Conservation (phyloP, 441 rosid genomes). For the Arabidopsis hybrid region DNA sequence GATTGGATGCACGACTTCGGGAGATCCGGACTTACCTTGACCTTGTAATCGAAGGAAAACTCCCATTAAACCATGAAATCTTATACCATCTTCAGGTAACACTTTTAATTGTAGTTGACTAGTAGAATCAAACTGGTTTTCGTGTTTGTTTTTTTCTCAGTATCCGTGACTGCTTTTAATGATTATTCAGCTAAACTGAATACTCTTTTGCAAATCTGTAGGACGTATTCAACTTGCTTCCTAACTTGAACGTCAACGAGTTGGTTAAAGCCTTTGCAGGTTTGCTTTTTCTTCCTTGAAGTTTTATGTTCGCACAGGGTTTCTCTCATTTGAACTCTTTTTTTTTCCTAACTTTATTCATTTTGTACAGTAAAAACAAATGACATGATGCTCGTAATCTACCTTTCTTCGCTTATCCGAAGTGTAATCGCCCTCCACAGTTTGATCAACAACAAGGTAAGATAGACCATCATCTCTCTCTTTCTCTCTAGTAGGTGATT, state of each 20-base stretch:
- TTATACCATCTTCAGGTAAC: constrained; percentile 73
- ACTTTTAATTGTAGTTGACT: not conserved
- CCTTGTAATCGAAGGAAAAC: constrained; percentile 66
- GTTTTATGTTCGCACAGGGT: not conserved
- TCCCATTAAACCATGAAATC: constrained; percentile 72
- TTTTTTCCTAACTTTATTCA: not conserved
- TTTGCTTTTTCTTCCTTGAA: constrained; percentile 26
- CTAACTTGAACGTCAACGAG: constrained; percentile 76
- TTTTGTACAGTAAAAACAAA: constrained; percentile 63
- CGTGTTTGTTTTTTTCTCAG: not conserved
- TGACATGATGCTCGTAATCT: constrained; percentile 72
- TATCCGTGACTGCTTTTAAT: not conserved
- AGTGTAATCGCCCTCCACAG: constrained; percentile 69
- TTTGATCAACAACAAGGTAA: constrained; percentile 72
- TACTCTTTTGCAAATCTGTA: constrained; percentile 33
- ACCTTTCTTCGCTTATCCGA: constrained; percentile 66
- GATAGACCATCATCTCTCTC: constrained; percentile 21
- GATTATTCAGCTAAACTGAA: constrained; percentile 19
- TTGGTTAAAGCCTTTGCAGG: constrained; percentile 83
- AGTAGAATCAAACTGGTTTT: constrained; percentile 3
- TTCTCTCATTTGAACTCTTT: not conserved
- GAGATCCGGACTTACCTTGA: constrained; percentile 68
- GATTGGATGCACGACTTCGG: constrained; percentile 67
- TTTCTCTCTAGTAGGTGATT: too few relatives aligned
- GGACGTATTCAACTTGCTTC: constrained; percentile 87